Evolutionary conservation across 2,329 filamentous ascomycete genomes (phyloP), one percentile per base, ranked within the genome.

Genomic region (Ceratocystis diversiconidia): DNA sequence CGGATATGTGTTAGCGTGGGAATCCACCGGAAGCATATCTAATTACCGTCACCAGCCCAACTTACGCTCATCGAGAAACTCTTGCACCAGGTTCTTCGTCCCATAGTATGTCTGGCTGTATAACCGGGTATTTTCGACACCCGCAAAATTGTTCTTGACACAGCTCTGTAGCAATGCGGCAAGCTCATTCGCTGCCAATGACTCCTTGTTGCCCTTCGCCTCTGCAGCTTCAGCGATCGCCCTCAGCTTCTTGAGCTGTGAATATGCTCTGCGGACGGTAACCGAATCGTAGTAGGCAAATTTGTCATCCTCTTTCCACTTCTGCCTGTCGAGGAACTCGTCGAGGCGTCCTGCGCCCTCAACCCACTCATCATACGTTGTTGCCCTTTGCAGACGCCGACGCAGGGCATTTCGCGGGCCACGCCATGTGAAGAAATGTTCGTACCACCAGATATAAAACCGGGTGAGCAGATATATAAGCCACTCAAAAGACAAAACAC

Each of bases 31-130:
- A 28, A 60, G 28, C 32, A 12, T 15, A n/a, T 28, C 12, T 52
- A 6, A 15, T 15, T 25, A 2, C n/a, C n/a, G 22, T 22, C 48
- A n/a, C n/a, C 25, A 59, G 55, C 7, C 0, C 61, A 43, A 72
- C 78, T 71, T 74, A 86, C 85, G 80, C 76, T 97, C 92, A 68
- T 96, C 90, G 57, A 96, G 79, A 72, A 92, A 97, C 65, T 86
- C 85, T 75, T 97, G 94, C 36, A 96, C 89, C 69, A 96, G 76
- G 68, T 94, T 85, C 75, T 99, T 99, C n/a, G 94, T 97, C 41
- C 94, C 94, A 71, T 91, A 96, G 73, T 99, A 99, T 2, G 92
- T 95, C 76, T 97, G 92, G 71, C 90, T 95, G 74, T 99, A 99
- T n/a, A 99, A 77, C 65, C 90, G 83, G 8, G 92, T 85, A 71